phyloP scores from a whole-genome alignment of 768 basidiomycete genomes.

The Leccinellum rugosiceps region DNA sequence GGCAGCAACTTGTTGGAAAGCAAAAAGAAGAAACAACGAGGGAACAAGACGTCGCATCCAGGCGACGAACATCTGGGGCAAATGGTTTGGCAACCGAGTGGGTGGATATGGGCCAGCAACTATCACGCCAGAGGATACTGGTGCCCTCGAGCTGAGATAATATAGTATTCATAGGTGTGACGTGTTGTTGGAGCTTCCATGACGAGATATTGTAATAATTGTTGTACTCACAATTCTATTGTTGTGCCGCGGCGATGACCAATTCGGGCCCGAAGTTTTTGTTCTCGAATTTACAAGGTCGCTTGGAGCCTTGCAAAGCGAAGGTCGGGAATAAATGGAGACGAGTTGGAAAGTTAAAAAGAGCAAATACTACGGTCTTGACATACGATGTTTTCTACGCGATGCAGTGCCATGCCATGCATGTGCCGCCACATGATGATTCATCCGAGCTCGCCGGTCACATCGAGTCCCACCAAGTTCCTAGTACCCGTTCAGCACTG shows the following conservation, averaged over 20 bases:
- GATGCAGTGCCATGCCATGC: background rate
- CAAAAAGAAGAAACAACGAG: slow-evolving; percentile 40
- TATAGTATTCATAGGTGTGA: slow-evolving; percentile 17
- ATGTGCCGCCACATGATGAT: background rate
- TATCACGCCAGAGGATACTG: slow-evolving; percentile 18
- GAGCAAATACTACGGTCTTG: background rate
- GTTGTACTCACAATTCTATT: slow-evolving; percentile 33
- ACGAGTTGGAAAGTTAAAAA: background rate
- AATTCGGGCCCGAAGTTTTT: slow-evolving; percentile 10
- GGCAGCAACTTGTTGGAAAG: slow-evolving; percentile 38
- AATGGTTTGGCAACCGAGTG: slow-evolving; percentile 11
- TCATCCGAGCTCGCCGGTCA: background rate
- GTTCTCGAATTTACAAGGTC: slow-evolving; percentile 11
- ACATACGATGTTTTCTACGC: background rate
- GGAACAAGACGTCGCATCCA: slow-evolving; percentile 60
- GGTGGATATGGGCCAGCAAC: slow-evolving; percentile 25
- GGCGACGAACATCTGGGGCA: slow-evolving; percentile 64
- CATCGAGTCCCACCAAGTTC: background rate
- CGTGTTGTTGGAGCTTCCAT: background rate
- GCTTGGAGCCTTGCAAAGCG: background rate
- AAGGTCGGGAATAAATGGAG: background rate
- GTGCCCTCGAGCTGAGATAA: slow-evolving; percentile 9
- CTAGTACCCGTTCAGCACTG: background rate
- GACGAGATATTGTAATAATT: slow-evolving; percentile 20
- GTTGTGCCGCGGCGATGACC: slow-evolving; percentile 20